Evolutionary conservation across 768 basidiomycete species (phyloP).

Genomic region (Rhodotorula kratochvilovae): DNA sequence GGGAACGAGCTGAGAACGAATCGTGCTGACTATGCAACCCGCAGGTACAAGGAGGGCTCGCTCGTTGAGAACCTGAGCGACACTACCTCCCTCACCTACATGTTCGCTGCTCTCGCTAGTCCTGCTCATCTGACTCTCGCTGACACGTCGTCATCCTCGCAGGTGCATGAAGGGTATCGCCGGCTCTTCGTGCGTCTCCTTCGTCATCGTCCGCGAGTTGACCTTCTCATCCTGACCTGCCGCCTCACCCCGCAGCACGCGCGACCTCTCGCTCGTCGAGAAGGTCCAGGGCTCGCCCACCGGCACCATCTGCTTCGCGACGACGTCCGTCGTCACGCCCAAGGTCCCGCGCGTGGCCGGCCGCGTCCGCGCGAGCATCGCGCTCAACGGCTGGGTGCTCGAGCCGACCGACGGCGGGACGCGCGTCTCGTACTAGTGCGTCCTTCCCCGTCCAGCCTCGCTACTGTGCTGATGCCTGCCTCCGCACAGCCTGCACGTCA

Average conservation of each 20-base stretch:
- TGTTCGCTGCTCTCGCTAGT: constrained; percentile 6
- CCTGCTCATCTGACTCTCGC: not conserved
- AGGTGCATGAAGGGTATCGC: constrained; percentile 33
- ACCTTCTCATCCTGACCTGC: not conserved
- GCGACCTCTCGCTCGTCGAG: constrained; percentile 40
- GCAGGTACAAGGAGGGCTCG: constrained; percentile 39
- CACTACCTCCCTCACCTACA: constrained; percentile 38
- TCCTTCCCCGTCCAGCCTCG: too few species aligned
- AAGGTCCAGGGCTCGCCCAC: constrained; percentile 27
- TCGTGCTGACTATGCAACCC: not conserved
- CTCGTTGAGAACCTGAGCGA: constrained; percentile 39
- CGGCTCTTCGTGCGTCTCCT: constrained; percentile 17
- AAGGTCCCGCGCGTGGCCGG: constrained; percentile 39
- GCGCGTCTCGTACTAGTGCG: constrained; percentile 29
- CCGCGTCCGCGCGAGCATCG: constrained; percentile 36
- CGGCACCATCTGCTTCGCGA: constrained; percentile 39
- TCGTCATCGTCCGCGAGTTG: not conserved
- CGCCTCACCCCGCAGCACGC: constrained; percentile 12
- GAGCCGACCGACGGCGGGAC: constrained; percentile 26
- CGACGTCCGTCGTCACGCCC: constrained; percentile 39
- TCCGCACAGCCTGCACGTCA: constrained; percentile 31
- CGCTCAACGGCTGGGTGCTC: constrained; percentile 39
- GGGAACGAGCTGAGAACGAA: not conserved
- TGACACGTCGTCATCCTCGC: not conserved
- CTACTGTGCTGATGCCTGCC: not conserved